phyloP scores from a whole-genome alignment of 495 filamentous ascomycete genomes.

The Aspergillus leporis region DNA sequence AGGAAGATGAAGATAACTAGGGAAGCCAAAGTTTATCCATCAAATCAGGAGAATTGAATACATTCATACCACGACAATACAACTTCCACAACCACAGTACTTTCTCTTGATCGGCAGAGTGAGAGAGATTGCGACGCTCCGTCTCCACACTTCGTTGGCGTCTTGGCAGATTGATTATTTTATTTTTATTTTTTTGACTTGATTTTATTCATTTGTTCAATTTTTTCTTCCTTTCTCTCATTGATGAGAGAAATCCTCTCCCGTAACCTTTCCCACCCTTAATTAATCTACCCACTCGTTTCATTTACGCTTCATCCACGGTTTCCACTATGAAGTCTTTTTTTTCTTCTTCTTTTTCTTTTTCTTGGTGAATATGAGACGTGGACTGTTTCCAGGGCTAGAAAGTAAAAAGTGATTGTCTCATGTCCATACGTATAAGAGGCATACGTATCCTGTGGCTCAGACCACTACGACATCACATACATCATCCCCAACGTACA shows the following conservation, averaged over 20 bases:
- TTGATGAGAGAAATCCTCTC: not conserved
- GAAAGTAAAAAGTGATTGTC: not conserved
- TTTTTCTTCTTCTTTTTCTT: too few species aligned
- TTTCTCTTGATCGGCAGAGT: conserved; percentile 4
- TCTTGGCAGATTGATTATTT: not conserved
- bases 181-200: not conserved
- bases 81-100: not conserved
- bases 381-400: not conserved
- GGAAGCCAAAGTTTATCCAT: not conserved
- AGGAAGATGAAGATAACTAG: conserved; percentile 3
- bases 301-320: not conserved
- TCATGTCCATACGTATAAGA: not conserved
- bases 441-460: not conserved
- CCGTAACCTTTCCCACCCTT: not conserved
- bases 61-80: not conserved
- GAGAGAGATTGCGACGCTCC: conserved; percentile 18
- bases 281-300: not conserved
- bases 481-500: not conserved
- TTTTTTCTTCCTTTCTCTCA: not conserved
- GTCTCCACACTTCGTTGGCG: conserved; percentile 8
- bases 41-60: conserved; percentile 5
- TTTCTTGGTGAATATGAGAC: not conserved
- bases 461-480: not conserved
- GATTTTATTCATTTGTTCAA: not conserved
- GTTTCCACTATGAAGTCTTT: not conserved